phyloP scores from a whole-genome alignment of 208 protist species.

The Herpetomonas tarakana region DNA sequence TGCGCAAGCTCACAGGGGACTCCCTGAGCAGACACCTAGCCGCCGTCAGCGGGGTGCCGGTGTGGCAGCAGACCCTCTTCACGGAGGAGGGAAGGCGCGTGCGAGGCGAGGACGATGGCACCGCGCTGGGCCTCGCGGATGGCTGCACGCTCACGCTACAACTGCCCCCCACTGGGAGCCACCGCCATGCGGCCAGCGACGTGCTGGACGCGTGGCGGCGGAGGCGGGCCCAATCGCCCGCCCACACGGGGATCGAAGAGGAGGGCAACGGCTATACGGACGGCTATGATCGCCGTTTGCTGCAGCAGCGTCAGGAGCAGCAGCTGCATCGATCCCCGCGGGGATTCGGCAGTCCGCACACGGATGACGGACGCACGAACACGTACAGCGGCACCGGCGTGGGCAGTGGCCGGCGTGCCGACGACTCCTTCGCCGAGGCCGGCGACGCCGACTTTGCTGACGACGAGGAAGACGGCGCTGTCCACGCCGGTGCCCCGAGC shows the following conservation, averaged over 20 bases:
- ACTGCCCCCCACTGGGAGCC: neutral
- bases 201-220: neutral
- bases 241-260: too few species aligned
- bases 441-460: neutral
- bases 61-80: conserved; percentile 27
- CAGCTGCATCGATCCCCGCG: too few species aligned
- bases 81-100: conserved; percentile 7
- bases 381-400: neutral
- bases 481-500: too few species aligned
- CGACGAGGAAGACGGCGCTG: too few species aligned
- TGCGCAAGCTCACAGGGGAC: conserved; percentile 31
- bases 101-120: conserved; percentile 9
- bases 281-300: too few species aligned
- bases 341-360: too few species aligned
- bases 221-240: neutral
- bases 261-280: too few species aligned
- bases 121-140: conserved; percentile 16
- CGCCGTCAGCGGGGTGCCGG: conserved; percentile 35
- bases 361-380: neutral
- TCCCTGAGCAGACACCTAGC: conserved; percentile 48
- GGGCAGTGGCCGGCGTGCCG: too few species aligned
- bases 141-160: conserved; percentile 3
- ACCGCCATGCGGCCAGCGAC: neutral
- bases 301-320: too few species aligned
- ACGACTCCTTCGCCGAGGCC: neutral